phyloP scores from a whole-genome alignment of 345 rosid genomes.

The Eutrema heterophyllum region DNA sequence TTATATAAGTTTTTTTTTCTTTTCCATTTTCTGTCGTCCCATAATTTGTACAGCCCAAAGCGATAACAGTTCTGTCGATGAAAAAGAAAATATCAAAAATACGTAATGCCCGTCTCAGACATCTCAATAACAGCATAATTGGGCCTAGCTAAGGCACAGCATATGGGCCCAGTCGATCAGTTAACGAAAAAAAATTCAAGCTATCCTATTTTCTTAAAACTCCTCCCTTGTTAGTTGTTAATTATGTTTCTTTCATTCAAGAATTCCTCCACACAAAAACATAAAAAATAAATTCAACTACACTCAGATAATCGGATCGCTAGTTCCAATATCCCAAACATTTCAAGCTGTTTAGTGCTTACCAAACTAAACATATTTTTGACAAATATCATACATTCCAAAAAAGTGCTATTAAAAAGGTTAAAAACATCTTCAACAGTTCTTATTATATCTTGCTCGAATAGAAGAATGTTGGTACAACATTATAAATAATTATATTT shows the following conservation, averaged over 20 bases:
- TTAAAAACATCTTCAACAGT: background rate
- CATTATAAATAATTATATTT: background rate
- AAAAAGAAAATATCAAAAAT: background rate
- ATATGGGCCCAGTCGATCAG: background rate
- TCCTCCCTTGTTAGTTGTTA: background rate
- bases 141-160: background rate
- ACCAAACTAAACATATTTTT: background rate
- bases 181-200: background rate
- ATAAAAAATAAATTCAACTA: background rate
- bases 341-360: background rate
- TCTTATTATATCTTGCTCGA: background rate
- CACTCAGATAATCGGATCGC: background rate
- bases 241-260: too few relatives aligned
- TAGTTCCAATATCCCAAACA: background rate
- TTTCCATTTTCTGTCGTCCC: too few relatives aligned
- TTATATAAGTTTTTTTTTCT: too few relatives aligned
- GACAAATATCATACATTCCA: background rate
- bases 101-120: background rate
- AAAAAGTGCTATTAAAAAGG: background rate
- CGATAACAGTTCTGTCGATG: background rate
- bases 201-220: background rate
- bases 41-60: background rate
- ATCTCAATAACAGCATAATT: background rate
- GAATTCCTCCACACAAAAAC: background rate
- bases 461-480: background rate